phyloP scores from a whole-genome alignment of 148 eudicot species.

The Camellia japonica region DNA sequence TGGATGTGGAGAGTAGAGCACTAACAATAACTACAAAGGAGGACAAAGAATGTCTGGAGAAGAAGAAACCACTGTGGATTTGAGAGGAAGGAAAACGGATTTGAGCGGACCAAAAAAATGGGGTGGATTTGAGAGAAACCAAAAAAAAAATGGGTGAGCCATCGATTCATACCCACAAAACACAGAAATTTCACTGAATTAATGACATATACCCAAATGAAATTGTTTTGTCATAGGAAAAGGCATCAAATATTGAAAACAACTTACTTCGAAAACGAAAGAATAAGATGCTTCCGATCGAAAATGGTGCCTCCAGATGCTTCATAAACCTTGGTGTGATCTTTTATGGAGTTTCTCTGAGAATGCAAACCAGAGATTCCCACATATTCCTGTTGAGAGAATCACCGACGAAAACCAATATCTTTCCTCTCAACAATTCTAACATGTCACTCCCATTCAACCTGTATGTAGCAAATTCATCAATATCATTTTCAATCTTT shows the following conservation, averaged over 20 bases:
- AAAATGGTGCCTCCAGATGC: constrained; percentile 68
- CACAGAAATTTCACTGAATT: neutral
- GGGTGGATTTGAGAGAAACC: too few relatives aligned
- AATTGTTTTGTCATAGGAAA: neutral
- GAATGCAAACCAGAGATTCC: constrained; percentile 90
- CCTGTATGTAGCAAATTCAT: constrained; percentile 34
- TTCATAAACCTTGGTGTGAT: constrained; percentile 72
- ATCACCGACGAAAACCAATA: constrained; percentile 90
- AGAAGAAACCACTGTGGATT: too few relatives aligned
- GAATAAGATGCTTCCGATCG: constrained; percentile 79
- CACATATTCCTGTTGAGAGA: constrained; percentile 97
- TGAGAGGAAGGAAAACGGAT: too few relatives aligned
- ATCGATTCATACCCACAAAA: neutral
- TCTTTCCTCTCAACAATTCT: constrained; percentile 72
- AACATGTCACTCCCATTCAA: constrained; percentile 63
- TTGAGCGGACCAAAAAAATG: too few relatives aligned
- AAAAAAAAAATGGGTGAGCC: too few relatives aligned
- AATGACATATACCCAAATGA: neutral
- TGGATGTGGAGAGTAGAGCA: too few relatives aligned
- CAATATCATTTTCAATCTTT: neutral
- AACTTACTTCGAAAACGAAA: constrained; percentile 73
- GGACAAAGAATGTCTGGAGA: too few relatives aligned
- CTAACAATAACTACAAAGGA: too few relatives aligned
- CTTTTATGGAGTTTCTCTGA: constrained; percentile 64
- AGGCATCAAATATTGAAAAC: neutral